These are phyloP conservation scores for Lactarius akahatsu DNA, from an alignment of 768 basidiomycete genomes.

Conservation along the genomic window DNA sequence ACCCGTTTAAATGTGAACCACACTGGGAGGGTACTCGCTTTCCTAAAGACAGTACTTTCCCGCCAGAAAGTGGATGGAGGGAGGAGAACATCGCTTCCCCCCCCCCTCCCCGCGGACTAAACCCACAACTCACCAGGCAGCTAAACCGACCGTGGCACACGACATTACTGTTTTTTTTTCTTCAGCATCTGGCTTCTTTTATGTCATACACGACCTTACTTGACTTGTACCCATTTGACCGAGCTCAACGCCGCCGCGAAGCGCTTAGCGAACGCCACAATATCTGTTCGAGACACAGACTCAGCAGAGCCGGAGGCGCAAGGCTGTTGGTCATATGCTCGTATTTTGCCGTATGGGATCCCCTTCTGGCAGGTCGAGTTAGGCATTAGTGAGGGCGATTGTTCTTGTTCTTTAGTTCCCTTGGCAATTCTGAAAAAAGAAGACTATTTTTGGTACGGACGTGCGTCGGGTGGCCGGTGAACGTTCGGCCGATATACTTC, in stretches of 20 bases:
- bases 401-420: not conserved
- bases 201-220: not conserved
- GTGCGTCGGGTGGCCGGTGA: not conserved
- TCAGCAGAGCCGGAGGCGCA: conserved; percentile 3
- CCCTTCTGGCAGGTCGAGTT: not conserved
- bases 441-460: not conserved
- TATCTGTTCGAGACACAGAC: not conserved
- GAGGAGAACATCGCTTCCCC: not conserved
- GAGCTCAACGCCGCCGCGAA: conserved; percentile 1
- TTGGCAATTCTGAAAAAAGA: not conserved
- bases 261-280: conserved; percentile 5
- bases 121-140: not conserved
- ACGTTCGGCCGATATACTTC: not conserved
- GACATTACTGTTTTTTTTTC: not conserved
- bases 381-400: not conserved
- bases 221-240: conserved; percentile 1
- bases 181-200: too few species aligned
- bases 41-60: not conserved
- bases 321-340: not conserved
- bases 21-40: too few species aligned
- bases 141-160: not conserved
- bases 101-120: not conserved
- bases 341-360: not conserved
- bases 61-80: not conserved
- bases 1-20: not conserved